These are phyloP conservation scores for Jatropha curcas DNA, from an alignment of 345 rosid species.

Conservation along the genomic window DNA sequence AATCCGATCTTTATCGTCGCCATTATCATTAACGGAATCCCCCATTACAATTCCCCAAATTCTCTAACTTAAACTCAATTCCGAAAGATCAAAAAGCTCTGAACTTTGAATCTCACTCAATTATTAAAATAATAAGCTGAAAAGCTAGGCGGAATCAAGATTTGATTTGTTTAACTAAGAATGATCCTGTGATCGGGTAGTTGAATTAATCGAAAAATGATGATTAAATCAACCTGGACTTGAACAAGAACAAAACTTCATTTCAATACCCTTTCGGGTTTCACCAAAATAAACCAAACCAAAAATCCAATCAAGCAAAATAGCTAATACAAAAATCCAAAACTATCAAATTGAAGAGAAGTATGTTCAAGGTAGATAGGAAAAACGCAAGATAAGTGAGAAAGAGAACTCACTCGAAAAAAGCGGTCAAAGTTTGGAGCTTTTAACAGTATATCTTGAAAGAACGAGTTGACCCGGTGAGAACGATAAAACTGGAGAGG, in stretches of 20 bases:
- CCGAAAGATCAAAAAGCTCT: background rate
- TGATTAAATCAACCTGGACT: conserved; percentile 34
- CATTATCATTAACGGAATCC: conserved; percentile 27
- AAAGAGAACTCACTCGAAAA: conserved; percentile 30
- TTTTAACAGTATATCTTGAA: too few species aligned
- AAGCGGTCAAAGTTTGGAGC: background rate
- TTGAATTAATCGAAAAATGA: conserved; percentile 14
- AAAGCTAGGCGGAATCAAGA: conserved; percentile 11
- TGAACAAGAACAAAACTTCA: conserved; percentile 27
- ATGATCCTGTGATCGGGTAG: too few species aligned
- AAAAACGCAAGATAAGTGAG: conserved; percentile 6
- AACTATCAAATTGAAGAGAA: background rate
- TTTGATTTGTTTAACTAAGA: background rate
- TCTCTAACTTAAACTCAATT: conserved; percentile 17
- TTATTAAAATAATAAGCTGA: background rate
- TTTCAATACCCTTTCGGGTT: conserved; percentile 2
- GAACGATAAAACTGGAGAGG: background rate
- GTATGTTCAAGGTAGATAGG: background rate
- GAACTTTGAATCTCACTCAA: background rate
- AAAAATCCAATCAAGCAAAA: conserved; percentile 11
- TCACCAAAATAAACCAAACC: conserved; percentile 39
- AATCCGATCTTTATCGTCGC: conserved; percentile 25
- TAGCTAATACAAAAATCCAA: conserved; percentile 19
- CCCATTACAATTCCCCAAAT: conserved; percentile 44
- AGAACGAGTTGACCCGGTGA: conserved; percentile 23